phyloP scores from a whole-genome alignment of 1,284 basidiomycete genomes.

The Trichosporon asahii region DNA sequence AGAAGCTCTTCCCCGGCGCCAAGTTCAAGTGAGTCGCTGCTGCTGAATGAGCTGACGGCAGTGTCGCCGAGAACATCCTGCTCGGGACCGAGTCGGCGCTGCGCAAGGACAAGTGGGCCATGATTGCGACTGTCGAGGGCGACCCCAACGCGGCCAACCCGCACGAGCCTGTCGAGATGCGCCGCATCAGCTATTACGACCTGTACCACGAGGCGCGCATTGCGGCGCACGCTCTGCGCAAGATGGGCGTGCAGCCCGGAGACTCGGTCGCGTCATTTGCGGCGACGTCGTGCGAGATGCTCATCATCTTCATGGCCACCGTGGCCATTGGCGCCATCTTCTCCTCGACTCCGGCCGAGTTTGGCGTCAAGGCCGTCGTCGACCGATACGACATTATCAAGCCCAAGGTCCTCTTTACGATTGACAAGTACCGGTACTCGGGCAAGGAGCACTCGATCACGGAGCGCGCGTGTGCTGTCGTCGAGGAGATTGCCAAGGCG shows the following conservation, averaged over 20 bases:
- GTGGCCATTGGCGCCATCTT: constrained; percentile 29
- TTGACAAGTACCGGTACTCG: constrained; percentile 45
- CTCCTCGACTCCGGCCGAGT: constrained; percentile 32
- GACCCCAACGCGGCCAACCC: constrained; percentile 17
- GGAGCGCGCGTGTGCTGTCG: constrained; percentile 28
- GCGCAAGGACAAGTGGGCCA: constrained; percentile 19
- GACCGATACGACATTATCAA: constrained; percentile 37
- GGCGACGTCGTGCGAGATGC: constrained; percentile 26
- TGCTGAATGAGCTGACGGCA: constrained; percentile 13
- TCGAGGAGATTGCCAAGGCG: constrained; percentile 24
- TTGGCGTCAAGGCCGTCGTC: constrained; percentile 31
- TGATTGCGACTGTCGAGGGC: constrained; percentile 25
- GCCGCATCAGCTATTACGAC: constrained; percentile 25
- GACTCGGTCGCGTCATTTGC: constrained; percentile 24
- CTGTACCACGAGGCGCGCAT: constrained; percentile 24
- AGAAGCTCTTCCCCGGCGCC: constrained; percentile 21
- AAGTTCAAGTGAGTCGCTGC: constrained; percentile 21
- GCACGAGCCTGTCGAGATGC: constrained; percentile 22
- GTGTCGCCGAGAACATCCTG: constrained; percentile 25
- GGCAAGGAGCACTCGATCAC: constrained; percentile 37
- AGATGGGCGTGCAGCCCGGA: constrained; percentile 22
- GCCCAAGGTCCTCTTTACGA: constrained; percentile 47
- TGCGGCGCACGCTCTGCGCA: constrained; percentile 19
- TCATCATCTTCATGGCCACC: constrained; percentile 22
- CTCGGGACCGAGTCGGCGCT: constrained; percentile 21